Conservation (phyloP, 345 rosid species). For the Streptanthus diversifolius region DNA sequence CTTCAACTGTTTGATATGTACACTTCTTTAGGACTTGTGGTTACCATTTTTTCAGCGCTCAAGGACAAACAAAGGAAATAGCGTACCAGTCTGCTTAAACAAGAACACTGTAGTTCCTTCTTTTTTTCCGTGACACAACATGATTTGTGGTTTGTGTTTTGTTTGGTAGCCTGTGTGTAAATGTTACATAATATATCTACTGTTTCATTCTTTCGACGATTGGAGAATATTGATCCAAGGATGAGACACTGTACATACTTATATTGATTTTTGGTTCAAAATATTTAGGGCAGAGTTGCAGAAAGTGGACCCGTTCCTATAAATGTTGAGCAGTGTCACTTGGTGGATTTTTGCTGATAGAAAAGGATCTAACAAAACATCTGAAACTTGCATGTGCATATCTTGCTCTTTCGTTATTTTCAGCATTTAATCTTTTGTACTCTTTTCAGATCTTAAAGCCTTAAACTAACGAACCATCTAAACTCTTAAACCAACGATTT, state of each 20-base stretch:
- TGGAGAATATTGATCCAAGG: neutral
- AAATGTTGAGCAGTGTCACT: constrained; percentile 21
- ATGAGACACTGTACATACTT: neutral
- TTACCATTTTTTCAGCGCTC: neutral
- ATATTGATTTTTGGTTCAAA: constrained; percentile 4
- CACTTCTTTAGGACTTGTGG: neutral
- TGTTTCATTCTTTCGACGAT: neutral
- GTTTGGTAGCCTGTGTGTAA: neutral
- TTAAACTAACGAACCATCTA: neutral
- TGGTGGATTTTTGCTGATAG: constrained; percentile 6
- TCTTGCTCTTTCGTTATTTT: constrained; percentile 11
- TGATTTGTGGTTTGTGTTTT: neutral
- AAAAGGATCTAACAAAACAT: constrained; percentile 22
- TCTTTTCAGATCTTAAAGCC: constrained; percentile 8
- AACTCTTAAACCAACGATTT: neutral
- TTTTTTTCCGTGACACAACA: neutral
- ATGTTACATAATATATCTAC: neutral
- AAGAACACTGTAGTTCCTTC: too few species aligned
- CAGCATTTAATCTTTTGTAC: constrained; percentile 24
- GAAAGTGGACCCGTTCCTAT: constrained; percentile 23
- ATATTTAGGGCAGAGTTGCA: constrained; percentile 3
- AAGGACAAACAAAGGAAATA: neutral
- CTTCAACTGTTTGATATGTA: neutral
- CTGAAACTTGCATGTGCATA: constrained; percentile 37
- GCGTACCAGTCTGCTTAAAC: neutral